phyloP scores from a whole-genome alignment of 2,329 filamentous ascomycete genomes.

The Fusarium lyarnte region DNA sequence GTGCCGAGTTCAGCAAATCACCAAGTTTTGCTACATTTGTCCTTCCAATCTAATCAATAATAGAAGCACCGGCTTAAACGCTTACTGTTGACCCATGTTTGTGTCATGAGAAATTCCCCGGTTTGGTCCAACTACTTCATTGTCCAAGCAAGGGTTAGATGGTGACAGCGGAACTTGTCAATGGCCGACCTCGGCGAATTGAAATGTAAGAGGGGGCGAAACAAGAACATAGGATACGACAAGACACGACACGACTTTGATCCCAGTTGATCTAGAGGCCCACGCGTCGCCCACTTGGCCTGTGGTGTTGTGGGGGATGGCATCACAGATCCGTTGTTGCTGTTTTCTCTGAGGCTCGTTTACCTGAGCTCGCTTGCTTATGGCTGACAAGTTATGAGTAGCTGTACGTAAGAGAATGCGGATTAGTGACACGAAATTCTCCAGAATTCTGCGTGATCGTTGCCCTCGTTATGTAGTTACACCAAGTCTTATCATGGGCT shows the following conservation, averaged over 20 bases:
- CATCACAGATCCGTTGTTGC: neutral
- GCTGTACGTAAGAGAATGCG: constrained; percentile 3
- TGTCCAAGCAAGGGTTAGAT: neutral
- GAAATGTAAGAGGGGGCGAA: neutral
- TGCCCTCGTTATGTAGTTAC: neutral
- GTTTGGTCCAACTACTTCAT: neutral
- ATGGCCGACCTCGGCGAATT: neutral
- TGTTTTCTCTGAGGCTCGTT: constrained; percentile 1
- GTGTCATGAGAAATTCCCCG: neutral
- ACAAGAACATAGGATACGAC: neutral
- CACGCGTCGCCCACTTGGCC: neutral
- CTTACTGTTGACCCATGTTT: neutral
- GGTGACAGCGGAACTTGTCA: neutral
- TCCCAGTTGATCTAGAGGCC: neutral
- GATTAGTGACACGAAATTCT: neutral
- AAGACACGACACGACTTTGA: neutral
- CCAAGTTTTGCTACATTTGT: neutral
- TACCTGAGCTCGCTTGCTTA: neutral
- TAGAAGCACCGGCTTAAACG: neutral
- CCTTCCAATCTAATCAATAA: neutral
- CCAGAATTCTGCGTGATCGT: neutral
- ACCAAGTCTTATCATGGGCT: neutral
- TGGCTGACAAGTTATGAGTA: neutral
- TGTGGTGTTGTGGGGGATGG: constrained; percentile 1
- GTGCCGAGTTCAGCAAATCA: neutral